Conservation (phyloP, 2,329 filamentous ascomycete genomes). For the Neopestalotiopsis rosae region DNA sequence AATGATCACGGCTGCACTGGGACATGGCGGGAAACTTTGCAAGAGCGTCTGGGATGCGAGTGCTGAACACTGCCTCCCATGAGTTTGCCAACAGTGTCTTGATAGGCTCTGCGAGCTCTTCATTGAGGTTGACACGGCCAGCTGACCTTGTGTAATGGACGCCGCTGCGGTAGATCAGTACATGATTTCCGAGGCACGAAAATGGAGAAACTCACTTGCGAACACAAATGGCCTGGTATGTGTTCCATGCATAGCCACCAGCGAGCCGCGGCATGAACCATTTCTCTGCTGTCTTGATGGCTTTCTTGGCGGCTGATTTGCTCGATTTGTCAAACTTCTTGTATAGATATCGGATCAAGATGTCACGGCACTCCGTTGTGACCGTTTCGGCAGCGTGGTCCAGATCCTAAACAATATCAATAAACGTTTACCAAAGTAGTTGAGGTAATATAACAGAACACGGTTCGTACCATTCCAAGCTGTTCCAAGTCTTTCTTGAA, state of each 20-base stretch:
- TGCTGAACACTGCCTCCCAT: background rate
- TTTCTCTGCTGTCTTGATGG: background rate
- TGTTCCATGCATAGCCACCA: background rate
- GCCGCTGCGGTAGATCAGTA: background rate
- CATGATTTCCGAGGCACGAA: background rate
- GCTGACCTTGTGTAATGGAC: background rate
- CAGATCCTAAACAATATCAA: background rate
- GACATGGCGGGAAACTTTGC: background rate
- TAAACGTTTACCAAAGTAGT: background rate
- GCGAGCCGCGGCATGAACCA: background rate
- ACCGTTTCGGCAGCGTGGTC: background rate
- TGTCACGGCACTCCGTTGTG: background rate
- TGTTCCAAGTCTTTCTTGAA: background rate
- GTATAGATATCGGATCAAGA: conserved; percentile 1
- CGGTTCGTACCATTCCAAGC: background rate
- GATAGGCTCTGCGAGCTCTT: background rate
- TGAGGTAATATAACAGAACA: background rate
- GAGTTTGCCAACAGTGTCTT: background rate
- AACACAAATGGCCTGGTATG: background rate
- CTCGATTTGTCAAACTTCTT: conserved; percentile 7
- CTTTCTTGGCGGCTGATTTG: background rate
- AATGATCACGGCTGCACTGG: background rate
- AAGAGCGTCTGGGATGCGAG: background rate
- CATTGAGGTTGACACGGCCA: background rate
- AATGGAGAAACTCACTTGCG: conserved; percentile 3